These are phyloP conservation scores for Diutina sp. DNA, from an alignment of 1,139 yeast species.

Conservation along the genomic window DNA sequence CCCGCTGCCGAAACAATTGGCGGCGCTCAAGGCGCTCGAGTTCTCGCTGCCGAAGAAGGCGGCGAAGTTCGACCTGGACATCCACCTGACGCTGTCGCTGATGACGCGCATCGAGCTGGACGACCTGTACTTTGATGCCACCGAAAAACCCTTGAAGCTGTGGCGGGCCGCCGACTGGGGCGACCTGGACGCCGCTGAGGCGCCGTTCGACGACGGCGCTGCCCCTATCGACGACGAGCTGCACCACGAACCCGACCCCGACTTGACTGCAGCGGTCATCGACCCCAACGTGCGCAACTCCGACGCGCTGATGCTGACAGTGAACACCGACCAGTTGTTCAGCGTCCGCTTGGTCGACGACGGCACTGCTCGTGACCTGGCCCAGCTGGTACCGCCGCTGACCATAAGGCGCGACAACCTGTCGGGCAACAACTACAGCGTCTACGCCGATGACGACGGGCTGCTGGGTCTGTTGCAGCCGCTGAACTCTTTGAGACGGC, in stretches of 20 bases:
- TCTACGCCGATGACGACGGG: neutral
- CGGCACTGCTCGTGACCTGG: constrained; percentile 2
- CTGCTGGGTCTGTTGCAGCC: neutral
- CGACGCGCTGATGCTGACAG: constrained; percentile 66
- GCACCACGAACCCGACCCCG: constrained; percentile 2
- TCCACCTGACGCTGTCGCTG: constrained; percentile 18
- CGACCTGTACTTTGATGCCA: constrained; percentile 18
- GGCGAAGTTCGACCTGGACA: neutral
- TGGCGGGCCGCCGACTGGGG: constrained; percentile 53
- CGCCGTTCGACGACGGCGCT: neutral
- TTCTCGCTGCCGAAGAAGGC: neutral
- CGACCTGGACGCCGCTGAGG: constrained; percentile 9
- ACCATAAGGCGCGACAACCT: neutral
- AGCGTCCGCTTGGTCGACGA: constrained; percentile 70
- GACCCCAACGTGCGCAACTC: constrained; percentile 19
- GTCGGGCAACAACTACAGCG: neutral
- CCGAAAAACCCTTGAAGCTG: constrained; percentile 42
- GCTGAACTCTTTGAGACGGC: neutral
- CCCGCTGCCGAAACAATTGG: neutral
- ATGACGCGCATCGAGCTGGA: constrained; percentile 27
- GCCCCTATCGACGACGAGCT: constrained; percentile 22
- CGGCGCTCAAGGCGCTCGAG: neutral
- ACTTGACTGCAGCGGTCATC: neutral
- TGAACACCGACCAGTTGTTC: constrained; percentile 72
- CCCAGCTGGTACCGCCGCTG: neutral